Evolutionary conservation across 73 alveolate species (phyloP).

Genomic region (Loxodes magnus): DNA sequence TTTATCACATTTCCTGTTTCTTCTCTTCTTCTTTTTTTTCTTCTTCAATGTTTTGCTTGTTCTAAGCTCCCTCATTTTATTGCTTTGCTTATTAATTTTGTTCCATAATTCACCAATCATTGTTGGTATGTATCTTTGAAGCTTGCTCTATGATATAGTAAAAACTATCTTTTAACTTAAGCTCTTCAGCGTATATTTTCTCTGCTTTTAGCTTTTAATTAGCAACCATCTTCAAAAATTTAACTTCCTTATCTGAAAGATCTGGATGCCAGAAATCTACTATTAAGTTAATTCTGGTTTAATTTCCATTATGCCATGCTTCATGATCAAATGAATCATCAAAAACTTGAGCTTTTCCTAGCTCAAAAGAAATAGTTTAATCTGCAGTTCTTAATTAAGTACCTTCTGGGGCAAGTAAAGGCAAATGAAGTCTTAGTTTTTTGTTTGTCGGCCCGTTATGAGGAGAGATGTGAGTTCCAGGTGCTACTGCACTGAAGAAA

Average conservation of each 20-base stretch:
- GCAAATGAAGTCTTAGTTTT: constrained; percentile 66
- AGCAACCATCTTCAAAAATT: constrained; percentile 43
- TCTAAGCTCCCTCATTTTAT: too few species aligned
- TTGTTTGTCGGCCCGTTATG: constrained; percentile 84
- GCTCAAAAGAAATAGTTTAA: constrained; percentile 25
- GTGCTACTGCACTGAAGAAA: constrained; percentile 63
- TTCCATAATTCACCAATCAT: constrained; percentile 39
- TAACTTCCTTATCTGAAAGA: constrained; percentile 58
- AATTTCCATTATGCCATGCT: constrained; percentile 84
- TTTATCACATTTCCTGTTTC: too few species aligned
- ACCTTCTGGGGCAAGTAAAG: constrained; percentile 52
- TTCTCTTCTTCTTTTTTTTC: too few species aligned
- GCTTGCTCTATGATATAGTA: constrained; percentile 49
- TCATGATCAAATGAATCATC: constrained; percentile 81
- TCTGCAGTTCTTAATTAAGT: constrained; percentile 70
- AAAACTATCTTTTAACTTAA: constrained; percentile 29
- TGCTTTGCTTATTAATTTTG: too few species aligned
- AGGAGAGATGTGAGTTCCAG: constrained; percentile 57
- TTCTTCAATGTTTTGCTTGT: too few species aligned
- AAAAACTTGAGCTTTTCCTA: constrained; percentile 49
- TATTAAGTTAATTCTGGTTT: constrained; percentile 50
- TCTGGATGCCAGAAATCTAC: constrained; percentile 84
- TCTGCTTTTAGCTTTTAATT: constrained; percentile 59
- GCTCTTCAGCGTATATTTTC: constrained; percentile 31
- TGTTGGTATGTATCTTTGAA: constrained; percentile 29